Evolutionary conservation across 2,329 filamentous ascomycete genomes (phyloP), one percentile per base, ranked within the genome.

Genomic region (Aspergillus sp.): DNA sequence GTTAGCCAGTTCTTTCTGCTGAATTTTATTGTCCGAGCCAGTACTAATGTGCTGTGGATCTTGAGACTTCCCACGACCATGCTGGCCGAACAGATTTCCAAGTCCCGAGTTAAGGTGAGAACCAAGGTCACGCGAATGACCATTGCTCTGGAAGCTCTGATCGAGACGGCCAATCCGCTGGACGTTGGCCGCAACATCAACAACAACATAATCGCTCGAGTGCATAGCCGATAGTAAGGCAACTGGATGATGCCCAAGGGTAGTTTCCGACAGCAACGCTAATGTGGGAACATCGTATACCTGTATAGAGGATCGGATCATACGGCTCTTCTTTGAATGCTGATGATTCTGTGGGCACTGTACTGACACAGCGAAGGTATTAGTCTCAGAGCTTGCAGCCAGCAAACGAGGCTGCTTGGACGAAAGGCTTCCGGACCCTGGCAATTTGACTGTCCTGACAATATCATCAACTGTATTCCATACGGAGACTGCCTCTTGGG

Each of bases 381-480:
- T 79, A 32, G 87, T 87, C 50, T 79, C 79, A 17, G 79, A 75
- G 70, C 96, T 91, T 54, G 91, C 84, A n/a, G 91, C 89, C 9
- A 97, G 81, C 49, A 72, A 64, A 25, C 74, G 71, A 41, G 62
- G 64, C 9, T 57, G 64, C 21, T 55, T 52, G 23, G 57, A 49
- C 28, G 60, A 43, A 2, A 60, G 19, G 47, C 52, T 43, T 28
- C 59, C 55, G 32, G 63, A 60, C 54, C 57, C 81, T 13, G 92
- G 78, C 25, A 83, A 79, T 54, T 90, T 81, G 52, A 86, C 86
- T 70, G 89, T 92, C 38, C 86, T 84, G 50, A 93, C 82, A 67
- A 89, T 84, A 69, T 96, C 91, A 54, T 87, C 83, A 7, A 98
- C 91, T 10, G 96, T 84, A 74, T 99, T 91, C 81, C 92, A 97